A percentile compares a stretch with the other conserved stretches of the same genome.
These are phyloP conservation scores for Amanita polypyramis DNA, from an alignment of 768 basidiomycete genomes.

Conservation along the genomic window DNA sequence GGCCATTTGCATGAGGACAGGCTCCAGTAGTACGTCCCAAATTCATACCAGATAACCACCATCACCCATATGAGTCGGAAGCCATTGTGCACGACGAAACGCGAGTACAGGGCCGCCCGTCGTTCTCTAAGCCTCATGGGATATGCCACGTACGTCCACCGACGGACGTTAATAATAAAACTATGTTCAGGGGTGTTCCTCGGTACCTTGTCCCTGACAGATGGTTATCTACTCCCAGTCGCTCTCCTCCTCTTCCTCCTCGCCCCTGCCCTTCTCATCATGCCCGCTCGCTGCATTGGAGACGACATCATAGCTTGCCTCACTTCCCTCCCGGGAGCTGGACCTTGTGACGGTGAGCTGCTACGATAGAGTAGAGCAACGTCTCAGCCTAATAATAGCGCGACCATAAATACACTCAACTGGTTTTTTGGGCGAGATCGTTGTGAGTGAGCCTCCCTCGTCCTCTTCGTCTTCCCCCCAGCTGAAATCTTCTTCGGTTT, in stretches of 20 bases:
- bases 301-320: conserved; percentile 61
- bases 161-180: background rate
- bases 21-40: conserved; percentile 48
- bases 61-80: conserved; percentile 44
- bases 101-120: conserved; percentile 15
- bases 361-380: background rate
- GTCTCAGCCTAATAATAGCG: background rate
- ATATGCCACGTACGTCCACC: background rate
- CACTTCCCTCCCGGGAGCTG: conserved; percentile 48
- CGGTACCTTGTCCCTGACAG: no score
- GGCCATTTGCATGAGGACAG: conserved; percentile 57
- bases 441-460: conserved; percentile 12
- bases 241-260: conserved; percentile 24
- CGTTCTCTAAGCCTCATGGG: conserved; percentile 3
- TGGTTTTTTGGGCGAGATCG: conserved; percentile 5
- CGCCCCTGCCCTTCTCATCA: conserved; percentile 21
- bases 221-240: conserved; percentile 49
- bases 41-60: conserved; percentile 55
- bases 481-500: conserved; percentile 80
- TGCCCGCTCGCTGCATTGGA: conserved; percentile 40
- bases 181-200: background rate
- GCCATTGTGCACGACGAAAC: conserved; percentile 26
- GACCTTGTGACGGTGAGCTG: conserved; percentile 13
- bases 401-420: background rate
- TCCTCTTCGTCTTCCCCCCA: conserved; percentile 97